Evolutionary conservation across 768 basidiomycete species (phyloP), one percentile per base, ranked within the genome.

Genomic region (Hericium alpestre): DNA sequence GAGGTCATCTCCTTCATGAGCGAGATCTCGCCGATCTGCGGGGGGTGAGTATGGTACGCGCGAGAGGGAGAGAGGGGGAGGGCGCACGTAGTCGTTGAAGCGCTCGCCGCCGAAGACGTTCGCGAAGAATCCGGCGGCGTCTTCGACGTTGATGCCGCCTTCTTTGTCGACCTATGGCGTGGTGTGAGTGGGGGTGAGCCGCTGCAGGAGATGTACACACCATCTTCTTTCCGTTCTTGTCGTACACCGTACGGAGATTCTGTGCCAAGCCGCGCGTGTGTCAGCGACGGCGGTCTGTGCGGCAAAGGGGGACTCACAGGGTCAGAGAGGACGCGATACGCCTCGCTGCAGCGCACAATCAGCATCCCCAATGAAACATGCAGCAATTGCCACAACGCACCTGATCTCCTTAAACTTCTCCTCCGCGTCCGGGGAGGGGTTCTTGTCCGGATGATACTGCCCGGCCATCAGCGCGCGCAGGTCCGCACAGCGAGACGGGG

Each of bases 391-490:
- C 53, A 41, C 69, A 69, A 60, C 70, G 57, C 63, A 85, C 90
- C 91, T 93, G 66, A 99, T 90, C 49, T 96, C 90, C 72, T 97
- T 95, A 76, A 99, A 99, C 75, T 85, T 93, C 69, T 90, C 87
- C 68, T 93, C 93, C 1, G 95, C 96, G 65, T 92, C 91, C n/a
- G 84, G 79, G 4, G 90, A 87, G 7, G 82, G 79, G 66, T 97
- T 97, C 79, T 95, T 96, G 73, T 96, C 94, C 4, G 93, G 94
- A 68, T 96, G 93, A 68, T 86, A 95, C 89, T 93, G 63, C 37
- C 27, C 47, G 58, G 27, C 43, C 27, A 20, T 32, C 16, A 56
- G 18, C 4, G 18, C 38, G 22, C 16, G 32, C 16, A 11, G 41
- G 22, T 15, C 16, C 50, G 12, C 15, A 5, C 11, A 37, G 13